Evolutionary conservation across 2,329 filamentous ascomycete genomes (phyloP).

Genomic region (Fusarium subglutinans): DNA sequence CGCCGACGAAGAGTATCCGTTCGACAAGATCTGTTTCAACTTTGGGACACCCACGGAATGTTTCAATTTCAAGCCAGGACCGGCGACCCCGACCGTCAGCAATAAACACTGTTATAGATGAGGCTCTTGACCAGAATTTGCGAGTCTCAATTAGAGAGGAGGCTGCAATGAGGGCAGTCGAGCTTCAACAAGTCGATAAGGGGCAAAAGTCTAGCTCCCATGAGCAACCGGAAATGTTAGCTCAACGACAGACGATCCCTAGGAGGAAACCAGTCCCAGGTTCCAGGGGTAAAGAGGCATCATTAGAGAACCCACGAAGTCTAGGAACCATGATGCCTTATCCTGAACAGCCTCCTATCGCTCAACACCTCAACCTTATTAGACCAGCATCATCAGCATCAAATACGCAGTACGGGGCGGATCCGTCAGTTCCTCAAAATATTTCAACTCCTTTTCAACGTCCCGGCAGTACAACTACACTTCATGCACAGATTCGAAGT

Average conservation of each 20-base stretch:
- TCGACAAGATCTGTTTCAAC: constrained; percentile 22
- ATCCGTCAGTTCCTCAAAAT: background rate
- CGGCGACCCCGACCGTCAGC: background rate
- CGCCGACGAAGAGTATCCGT: constrained; percentile 4
- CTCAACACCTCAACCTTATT: constrained; percentile 49
- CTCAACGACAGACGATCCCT: constrained; percentile 1
- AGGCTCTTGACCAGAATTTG: constrained; percentile 4
- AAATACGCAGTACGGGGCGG: background rate
- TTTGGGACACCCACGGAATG: background rate
- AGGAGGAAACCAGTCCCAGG: constrained; percentile 15
- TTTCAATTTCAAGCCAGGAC: constrained; percentile 12
- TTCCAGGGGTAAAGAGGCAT: background rate
- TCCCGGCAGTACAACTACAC: constrained; percentile 45
- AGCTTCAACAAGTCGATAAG: constrained; percentile 19
- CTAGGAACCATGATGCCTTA: constrained; percentile 52
- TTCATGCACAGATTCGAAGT: constrained; percentile 60
- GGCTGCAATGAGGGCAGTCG: constrained; percentile 22
- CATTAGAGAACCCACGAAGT: constrained; percentile 39
- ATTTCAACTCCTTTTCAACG: constrained; percentile 30
- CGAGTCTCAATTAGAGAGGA: constrained; percentile 30
- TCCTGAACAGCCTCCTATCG: constrained; percentile 51
- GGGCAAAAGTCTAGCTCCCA: background rate
- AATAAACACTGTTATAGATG: background rate
- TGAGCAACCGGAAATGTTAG: background rate
- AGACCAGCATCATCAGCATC: constrained; percentile 48